Evolutionary conservation across 257 asterid genomes (phyloP), one percentile per base, ranked within the genome.

Genomic region (Ophiorrhiza pumila): DNA sequence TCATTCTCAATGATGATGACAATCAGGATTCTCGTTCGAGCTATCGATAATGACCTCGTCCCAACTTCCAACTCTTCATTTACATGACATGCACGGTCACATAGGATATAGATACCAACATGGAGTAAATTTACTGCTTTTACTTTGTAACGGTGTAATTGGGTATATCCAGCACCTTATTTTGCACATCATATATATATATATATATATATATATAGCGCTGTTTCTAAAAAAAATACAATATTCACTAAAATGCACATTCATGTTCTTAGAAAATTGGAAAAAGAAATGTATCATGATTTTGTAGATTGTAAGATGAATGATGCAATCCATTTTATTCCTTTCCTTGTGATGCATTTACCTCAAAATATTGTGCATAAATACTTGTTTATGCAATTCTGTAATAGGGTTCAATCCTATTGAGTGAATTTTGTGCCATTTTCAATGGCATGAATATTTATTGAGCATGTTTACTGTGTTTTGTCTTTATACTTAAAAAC

Each of bases 1-100:
- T 89, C 29, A 65, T 86, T 80, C 85, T 89, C 29, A 90, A 89
- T 52, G 92, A 86, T 61, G 87, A 80, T 27, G 84, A 71, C 49
- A 70, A 62, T 35, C 78, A 42, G 17, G 68, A 42, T 49, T 73
- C 76, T 37, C 71, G 22, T 58, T 80, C 78, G 10, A 71, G 76
- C 55, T 63, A 53, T 56, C 63, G 63, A 71, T 70, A 69, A 50
- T 2, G 5, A 15, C 12, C 23, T n/a, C 0, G 15, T 17, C 34
- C 25, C 50, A 22, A 37, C 50, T 37, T 39, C 50, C 45, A 63
- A 63, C 49, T 39, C 17, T 7, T 61, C 67, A 34, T 23, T 61
- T 63, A 63, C 31, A 20, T 37, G 45, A 17, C 10, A 3, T 35
- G 49, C 49, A 35, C 2, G 6, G 32, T 0, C 4, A 18, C 52